Evolutionary conservation across 2,329 filamentous ascomycete species (phyloP), one percentile per base, ranked within the genome.

Genomic region (Ceratocystis ficicola): DNA sequence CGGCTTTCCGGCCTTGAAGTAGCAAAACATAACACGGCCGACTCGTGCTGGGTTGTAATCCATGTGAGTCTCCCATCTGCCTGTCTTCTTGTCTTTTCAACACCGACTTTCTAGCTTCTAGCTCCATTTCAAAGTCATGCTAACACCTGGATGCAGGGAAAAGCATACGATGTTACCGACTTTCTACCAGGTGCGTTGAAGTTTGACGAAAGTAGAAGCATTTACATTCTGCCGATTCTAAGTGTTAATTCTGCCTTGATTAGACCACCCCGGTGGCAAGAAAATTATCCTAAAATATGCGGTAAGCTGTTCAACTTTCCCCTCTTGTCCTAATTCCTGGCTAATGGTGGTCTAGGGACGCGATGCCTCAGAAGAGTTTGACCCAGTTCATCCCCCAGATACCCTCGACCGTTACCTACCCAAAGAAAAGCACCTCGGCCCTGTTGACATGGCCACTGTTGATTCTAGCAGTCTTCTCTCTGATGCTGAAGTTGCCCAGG

Each of bases 281-380:
- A 94, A 93, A 73, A 95, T 97, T 74, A 97, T 99, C 72, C 83
- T 99, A 70, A 96, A 96, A 78, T 96, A 96, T 77, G 92, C 92
- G 36, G 82, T 83, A 73, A 69, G 80, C 70, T 15, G 3, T 15
- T 5, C 3, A 30, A 5, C 12, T 28, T 20, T 12, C 20, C 17
- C 22, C 7, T 1, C 62, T 59, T 28, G 17, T 32, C 6, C 15
- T 15, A 8, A 22, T 30, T 6, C 3, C 8, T 7, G 28, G 8
- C 57, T 63, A 50, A 64, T n/a, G 7, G 57, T 41, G 3, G 61
- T 60, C 15, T 68, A 82, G 80, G 91, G 92, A 71, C 95, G 93
- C 80, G 92, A 96, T 79, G 91, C 91, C 48, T 95, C 91, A 44
- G 89, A 92, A 74, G 90, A 90, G 73, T 96, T 89, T 76, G 90